A percentile compares a stretch with the other conserved stretches of the same genome.
Evolutionary conservation across 345 rosid genomes (phyloP).

Genomic region (Reutealis trisperma): DNA sequence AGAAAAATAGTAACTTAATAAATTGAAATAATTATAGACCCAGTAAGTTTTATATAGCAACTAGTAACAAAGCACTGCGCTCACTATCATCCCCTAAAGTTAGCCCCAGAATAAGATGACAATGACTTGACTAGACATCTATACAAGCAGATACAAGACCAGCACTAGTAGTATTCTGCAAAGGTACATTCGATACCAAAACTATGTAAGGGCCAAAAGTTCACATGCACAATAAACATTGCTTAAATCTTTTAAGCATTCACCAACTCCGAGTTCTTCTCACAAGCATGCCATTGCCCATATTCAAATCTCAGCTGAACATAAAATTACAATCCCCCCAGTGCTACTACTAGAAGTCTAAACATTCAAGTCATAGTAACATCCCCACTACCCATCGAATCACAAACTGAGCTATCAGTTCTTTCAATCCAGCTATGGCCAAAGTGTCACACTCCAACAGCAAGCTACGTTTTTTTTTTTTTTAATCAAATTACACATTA

Average conservation of each 20-base stretch:
- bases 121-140: not conserved
- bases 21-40: not conserved
- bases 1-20: not conserved
- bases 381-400: not conserved
- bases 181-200: not conserved
- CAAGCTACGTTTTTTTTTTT: not conserved
- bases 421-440: not conserved
- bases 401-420: not conserved
- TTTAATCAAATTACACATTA: not conserved
- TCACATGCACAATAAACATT: not conserved
- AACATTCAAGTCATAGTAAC: not conserved
- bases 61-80: not conserved
- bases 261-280: not conserved
- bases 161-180: not conserved
- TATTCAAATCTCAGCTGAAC: not conserved
- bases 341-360: not conserved
- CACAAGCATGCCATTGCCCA: not conserved
- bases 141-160: not conserved
- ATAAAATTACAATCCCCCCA: not conserved
- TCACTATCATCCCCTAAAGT: not conserved
- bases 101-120: not conserved
- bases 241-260: not conserved
- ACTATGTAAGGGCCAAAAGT: not conserved
- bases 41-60: not conserved
- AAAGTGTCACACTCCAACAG: slow-evolving; percentile 1